A percentile compares a stretch with the other conserved stretches of the same genome.
Conservation (phyloP, 2,329 filamentous ascomycete genomes). For the Penicillium sclerotigenum region DNA sequence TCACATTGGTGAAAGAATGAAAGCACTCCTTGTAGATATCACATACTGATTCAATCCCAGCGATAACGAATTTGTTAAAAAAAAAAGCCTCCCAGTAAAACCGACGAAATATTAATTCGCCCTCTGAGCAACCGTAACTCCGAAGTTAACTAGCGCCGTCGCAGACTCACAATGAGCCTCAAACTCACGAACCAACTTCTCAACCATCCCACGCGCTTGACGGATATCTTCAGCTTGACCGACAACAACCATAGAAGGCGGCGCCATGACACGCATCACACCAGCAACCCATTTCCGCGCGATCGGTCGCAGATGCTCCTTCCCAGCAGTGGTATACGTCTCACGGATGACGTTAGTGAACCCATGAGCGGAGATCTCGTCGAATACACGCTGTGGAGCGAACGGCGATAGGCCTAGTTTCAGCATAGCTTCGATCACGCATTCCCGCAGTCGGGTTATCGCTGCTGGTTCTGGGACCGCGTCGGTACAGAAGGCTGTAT, state of each 20-base stretch:
- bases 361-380: slow-evolving; percentile 1
- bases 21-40: too few species aligned
- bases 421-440: slow-evolving; percentile 11
- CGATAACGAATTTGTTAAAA: too few species aligned
- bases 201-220: slow-evolving; percentile 6
- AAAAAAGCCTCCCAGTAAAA: background rate
- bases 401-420: slow-evolving; percentile 11
- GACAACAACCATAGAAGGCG: slow-evolving; percentile 13
- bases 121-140: slow-evolving; percentile 18
- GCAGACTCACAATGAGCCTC: slow-evolving; percentile 14
- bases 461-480: slow-evolving; percentile 6
- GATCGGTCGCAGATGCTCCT: slow-evolving; percentile 8
- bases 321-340: slow-evolving; percentile 13
- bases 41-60: background rate
- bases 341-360: slow-evolving; percentile 12
- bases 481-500: slow-evolving; percentile 16
- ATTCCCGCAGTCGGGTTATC: slow-evolving; percentile 7
- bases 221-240: slow-evolving; percentile 6
- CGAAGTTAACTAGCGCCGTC: slow-evolving; percentile 17
- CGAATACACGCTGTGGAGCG: slow-evolving; percentile 14
- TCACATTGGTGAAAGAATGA: too few species aligned
- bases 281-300: slow-evolving; percentile 18
- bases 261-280: slow-evolving; percentile 14
- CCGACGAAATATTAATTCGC: background rate
- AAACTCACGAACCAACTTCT: slow-evolving; percentile 16